Conservation (phyloP, 2,329 filamentous ascomycete genomes). For the Venturia nashicola region DNA sequence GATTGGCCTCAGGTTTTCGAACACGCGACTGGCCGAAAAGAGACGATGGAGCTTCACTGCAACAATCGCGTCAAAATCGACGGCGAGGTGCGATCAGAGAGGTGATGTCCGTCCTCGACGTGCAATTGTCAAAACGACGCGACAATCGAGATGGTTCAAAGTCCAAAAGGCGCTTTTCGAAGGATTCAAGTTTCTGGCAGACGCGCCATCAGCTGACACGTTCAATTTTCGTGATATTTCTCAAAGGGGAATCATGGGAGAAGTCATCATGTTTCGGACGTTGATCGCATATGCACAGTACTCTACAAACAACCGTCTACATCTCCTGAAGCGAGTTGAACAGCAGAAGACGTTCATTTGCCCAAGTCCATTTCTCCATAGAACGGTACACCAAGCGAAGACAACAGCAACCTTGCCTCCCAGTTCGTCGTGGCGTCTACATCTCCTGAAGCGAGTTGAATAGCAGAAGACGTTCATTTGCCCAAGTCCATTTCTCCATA, state of each 20-base stretch:
- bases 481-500: constrained; percentile 51
- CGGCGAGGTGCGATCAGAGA: background rate
- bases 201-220: background rate
- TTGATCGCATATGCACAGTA: background rate
- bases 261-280: background rate
- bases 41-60: background rate
- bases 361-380: too few species aligned
- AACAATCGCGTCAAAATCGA: background rate
- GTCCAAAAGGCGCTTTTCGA: background rate
- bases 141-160: background rate
- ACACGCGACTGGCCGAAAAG: background rate
- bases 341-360: too few species aligned
- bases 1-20: background rate
- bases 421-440: too few species aligned
- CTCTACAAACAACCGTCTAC: background rate
- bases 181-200: background rate
- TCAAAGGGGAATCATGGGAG: background rate
- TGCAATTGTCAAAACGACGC: background rate
- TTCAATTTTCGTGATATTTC: background rate
- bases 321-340: too few species aligned
- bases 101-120: background rate
- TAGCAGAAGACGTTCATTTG: background rate
- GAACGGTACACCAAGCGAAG: too few species aligned
- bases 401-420: too few species aligned
- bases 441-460: background rate